Base-by-base conservation (phyloP, 306 rosid genomes). In the Ochetophila trinervis region DNA sequence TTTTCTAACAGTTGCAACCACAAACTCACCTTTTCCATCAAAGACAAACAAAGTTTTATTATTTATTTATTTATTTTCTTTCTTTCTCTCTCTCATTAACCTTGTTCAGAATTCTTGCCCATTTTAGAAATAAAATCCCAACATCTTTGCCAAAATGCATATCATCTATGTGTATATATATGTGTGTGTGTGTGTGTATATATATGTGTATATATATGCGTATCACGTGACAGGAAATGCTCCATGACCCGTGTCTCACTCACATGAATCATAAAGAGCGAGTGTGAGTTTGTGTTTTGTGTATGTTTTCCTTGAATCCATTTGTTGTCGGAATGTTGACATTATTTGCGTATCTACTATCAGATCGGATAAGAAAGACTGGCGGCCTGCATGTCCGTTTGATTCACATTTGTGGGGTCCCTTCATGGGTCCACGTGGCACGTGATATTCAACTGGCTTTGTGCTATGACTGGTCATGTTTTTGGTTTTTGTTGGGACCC, bases 1-100 rank as follows among this genome's bases (percentile, higher is more conserved):
- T 85, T 92, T 87, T 62, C 73, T 36, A 80, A 89, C 82, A 92
- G 96, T 89, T 75, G 74, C 78, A 55, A 66, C 86, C 85, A 88
- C 81, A 71, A 79, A 73, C 84, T 66, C 69, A 68, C 76, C 83
- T 77, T 79, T 80, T 62, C 77, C 80, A 69, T 79, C 72, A 75
- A 80, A 67, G 81, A 76, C 75, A 72, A 52, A 72, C 77, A 78
- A 27, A 68, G 78, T 69, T 68, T 76, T 72, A 36, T 37, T 36
- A 32, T 34, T 12, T 12, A 11, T 17, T 64, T 63, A 72, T 68
- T 35, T 53, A 27, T 27, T 27, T 27, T 27, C 32, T 58, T 10
- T n/a, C n/a, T n/a, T 10, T 40, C 45, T 12, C 12, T 40, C 8
- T 5, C 67, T 76, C 62, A 66, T 60, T 66, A 74, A 63, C 75